Evolutionary conservation across 2,329 filamentous ascomycete species (phyloP).

Genomic region (Ophiostoma triangulosporum): DNA sequence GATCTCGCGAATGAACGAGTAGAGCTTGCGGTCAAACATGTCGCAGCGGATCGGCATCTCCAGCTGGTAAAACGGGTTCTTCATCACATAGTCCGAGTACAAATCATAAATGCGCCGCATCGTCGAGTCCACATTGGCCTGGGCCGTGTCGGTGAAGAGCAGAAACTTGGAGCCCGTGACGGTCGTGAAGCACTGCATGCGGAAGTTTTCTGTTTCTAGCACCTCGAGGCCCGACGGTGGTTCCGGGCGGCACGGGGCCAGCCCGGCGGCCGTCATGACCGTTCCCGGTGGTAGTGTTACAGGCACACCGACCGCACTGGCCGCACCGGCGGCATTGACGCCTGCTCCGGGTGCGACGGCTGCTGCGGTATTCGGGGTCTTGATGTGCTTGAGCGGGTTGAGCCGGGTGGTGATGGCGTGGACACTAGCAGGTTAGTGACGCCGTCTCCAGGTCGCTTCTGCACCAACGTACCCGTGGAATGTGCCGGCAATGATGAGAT

Average conservation of each 20-base stretch:
- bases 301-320: neutral
- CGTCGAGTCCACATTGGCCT: constrained; percentile 74
- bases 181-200: constrained; percentile 91
- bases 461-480: constrained; percentile 67
- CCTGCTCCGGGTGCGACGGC: neutral
- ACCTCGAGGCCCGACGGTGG: constrained; percentile 74
- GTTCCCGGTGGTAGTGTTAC: constrained; percentile 7
- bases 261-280: constrained; percentile 13
- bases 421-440: constrained; percentile 32
- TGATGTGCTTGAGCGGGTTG: constrained; percentile 35
- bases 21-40: constrained; percentile 78
- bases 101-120: constrained; percentile 83
- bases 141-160: constrained; percentile 80
- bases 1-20: constrained; percentile 63
- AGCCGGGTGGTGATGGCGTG: constrained; percentile 56
- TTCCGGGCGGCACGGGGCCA: constrained; percentile 38
- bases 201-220: constrained; percentile 86
- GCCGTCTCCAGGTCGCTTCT: neutral
- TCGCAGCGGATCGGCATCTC: constrained; percentile 97
- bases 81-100: constrained; percentile 97
- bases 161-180: constrained; percentile 91
- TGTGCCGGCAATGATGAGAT: constrained; percentile 88
- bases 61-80: constrained; percentile 96
- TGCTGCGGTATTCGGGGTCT: constrained; percentile 7
- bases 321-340: neutral